Percentiles rank a stretch among this genome's conserved stretches.
phyloP scores from a whole-genome alignment of 2,329 filamentous ascomycete species.

The Diaporthe nobilis region DNA sequence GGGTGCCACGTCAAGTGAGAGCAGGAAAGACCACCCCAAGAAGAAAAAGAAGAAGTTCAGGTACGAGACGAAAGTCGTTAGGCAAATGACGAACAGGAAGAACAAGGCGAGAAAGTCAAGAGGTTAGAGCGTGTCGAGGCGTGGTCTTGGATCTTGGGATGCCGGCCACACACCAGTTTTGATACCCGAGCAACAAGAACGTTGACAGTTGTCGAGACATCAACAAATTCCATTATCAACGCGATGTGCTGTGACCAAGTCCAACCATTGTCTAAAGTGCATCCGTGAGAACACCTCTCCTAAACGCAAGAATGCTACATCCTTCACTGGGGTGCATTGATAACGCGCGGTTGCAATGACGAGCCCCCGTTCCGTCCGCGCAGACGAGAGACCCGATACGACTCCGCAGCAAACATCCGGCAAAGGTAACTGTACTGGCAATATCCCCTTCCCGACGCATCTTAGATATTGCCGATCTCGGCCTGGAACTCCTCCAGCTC shows the following conservation, averaged over 20 bases:
- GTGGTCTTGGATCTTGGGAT: background rate
- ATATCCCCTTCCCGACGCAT: slow-evolving; percentile 29
- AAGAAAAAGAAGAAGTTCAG: slow-evolving; percentile 93
- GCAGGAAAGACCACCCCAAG: slow-evolving; percentile 69
- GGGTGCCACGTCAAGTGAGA: slow-evolving; percentile 61
- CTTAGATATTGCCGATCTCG: slow-evolving; percentile 94
- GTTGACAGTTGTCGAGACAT: slow-evolving; percentile 29
- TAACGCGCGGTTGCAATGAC: slow-evolving; percentile 24
- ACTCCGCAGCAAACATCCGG: slow-evolving; percentile 32
- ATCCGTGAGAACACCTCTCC: slow-evolving; percentile 37
- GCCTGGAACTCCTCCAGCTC: slow-evolving; percentile 91
- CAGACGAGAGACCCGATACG: slow-evolving; percentile 36
- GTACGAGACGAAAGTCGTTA: slow-evolving; percentile 90
- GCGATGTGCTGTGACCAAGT: slow-evolving; percentile 40
- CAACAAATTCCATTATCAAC: slow-evolving; percentile 39
- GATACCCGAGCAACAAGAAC: slow-evolving; percentile 37
- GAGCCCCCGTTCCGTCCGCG: slow-evolving; percentile 14
- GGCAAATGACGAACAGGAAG: slow-evolving; percentile 81
- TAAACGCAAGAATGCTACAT: slow-evolving; percentile 41
- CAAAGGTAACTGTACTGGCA: slow-evolving; percentile 27
- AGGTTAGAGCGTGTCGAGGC: slow-evolving; percentile 48
- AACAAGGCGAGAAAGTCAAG: slow-evolving; percentile 73
- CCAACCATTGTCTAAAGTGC: slow-evolving; percentile 41
- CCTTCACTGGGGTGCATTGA: slow-evolving; percentile 34
- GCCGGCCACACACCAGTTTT: slow-evolving; percentile 17